phyloP scores from a whole-genome alignment of 1,284 basidiomycete species.

The Tilletia walkeri region DNA sequence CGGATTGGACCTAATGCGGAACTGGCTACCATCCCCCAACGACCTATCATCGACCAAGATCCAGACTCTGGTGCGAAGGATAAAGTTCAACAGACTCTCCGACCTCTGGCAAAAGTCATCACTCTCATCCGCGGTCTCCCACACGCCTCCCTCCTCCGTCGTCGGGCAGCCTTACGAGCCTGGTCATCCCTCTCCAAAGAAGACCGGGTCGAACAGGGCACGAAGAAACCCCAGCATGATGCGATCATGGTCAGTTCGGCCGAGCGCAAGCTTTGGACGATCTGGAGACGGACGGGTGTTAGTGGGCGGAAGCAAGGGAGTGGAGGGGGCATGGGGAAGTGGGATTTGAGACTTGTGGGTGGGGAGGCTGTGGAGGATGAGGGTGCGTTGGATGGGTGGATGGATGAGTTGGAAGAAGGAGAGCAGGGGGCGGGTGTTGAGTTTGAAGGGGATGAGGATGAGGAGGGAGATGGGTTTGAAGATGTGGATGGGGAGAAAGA shows the following conservation, averaged over 20 bases:
- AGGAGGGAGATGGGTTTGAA: not conserved
- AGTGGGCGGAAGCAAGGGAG: not conserved
- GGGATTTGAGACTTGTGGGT: slow-evolving; percentile 13
- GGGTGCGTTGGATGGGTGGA: not conserved
- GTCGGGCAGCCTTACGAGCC: not conserved
- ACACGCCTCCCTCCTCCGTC: not conserved
- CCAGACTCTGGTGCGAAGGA: not conserved
- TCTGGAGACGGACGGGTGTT: slow-evolving; percentile 12
- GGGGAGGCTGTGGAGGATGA: slow-evolving; percentile 9
- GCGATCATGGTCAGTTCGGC: slow-evolving; percentile 11
- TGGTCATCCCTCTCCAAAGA: not conserved
- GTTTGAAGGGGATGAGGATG: not conserved
- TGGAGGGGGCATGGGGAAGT: not conserved
- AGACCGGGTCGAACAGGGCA: not conserved
- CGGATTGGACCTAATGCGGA: slow-evolving; percentile 32
- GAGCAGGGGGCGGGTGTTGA: not conserved
- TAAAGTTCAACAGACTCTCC: not conserved
- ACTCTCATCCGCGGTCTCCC: slow-evolving; percentile 14
- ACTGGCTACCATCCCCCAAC: not conserved
- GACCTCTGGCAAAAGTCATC: slow-evolving; percentile 5
- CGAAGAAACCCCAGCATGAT: slow-evolving; percentile 8
- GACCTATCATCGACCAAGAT: not conserved
- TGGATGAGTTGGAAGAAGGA: not conserved
- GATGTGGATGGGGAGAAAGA: not conserved
- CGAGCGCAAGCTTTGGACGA: slow-evolving; percentile 7